These are phyloP conservation scores for Tuber borchii DNA, from an alignment of 495 filamentous ascomycete species.

Conservation along the genomic window DNA sequence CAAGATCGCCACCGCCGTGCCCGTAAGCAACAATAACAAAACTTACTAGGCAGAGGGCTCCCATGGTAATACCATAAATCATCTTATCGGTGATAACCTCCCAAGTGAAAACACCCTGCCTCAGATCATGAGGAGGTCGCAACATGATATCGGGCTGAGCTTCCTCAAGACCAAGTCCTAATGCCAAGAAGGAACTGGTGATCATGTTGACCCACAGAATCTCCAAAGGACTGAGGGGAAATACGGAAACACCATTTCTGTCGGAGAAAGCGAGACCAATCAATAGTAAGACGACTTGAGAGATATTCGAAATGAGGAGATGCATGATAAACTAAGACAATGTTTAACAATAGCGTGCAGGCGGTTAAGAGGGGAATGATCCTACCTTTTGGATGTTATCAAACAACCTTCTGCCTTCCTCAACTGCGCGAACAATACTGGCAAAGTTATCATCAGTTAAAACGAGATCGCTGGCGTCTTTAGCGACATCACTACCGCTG, in stretches of 20 bases:
- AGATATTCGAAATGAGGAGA: conserved; percentile 54
- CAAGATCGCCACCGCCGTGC: conserved; percentile 47
- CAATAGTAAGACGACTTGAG: conserved; percentile 52
- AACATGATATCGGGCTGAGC: conserved; percentile 54
- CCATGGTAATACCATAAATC: conserved; percentile 55
- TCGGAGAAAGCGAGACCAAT: conserved; percentile 57
- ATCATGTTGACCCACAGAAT: conserved; percentile 59
- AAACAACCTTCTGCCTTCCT: conserved; percentile 59
- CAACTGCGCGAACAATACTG: conserved; percentile 62
- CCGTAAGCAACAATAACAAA: conserved; percentile 52
- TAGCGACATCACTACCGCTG: conserved; percentile 74
- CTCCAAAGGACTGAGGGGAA: conserved; percentile 54
- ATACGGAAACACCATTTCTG: conserved; percentile 48
- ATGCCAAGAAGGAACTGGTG: conserved; percentile 54
- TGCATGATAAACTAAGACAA: conserved; percentile 51
- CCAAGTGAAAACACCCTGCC: conserved; percentile 52
- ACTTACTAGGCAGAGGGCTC: conserved; percentile 50
- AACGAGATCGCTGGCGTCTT: conserved; percentile 76
- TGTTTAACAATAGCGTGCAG: conserved; percentile 12
- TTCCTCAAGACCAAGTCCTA: conserved; percentile 55
- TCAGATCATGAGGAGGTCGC: conserved; percentile 51
- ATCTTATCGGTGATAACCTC: conserved; percentile 55
- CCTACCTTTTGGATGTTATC: conserved; percentile 61
- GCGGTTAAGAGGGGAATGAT: conserved; percentile 6
- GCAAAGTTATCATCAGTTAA: conserved; percentile 81